These are phyloP conservation scores for Asterionellopsis glacialis DNA, from an alignment of 108 stramenopile species.

Conservation along the genomic window DNA sequence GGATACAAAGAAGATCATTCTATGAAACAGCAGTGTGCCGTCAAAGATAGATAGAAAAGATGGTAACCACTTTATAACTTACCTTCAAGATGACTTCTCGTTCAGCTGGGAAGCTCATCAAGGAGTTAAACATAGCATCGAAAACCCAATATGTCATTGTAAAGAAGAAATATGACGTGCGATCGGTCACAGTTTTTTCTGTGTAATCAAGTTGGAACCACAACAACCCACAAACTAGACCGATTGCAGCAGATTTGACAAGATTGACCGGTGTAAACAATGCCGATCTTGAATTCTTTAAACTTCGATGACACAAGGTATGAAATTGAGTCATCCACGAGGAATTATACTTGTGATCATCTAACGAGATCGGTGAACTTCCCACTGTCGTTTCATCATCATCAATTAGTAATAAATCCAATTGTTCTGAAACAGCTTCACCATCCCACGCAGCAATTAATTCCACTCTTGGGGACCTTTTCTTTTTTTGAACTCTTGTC, in stretches of 20 bases:
- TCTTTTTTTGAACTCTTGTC: background rate
- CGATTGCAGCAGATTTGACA: conserved; percentile 55
- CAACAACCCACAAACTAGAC: conserved; percentile 48
- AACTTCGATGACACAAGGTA: conserved; percentile 48
- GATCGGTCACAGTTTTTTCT: conserved; percentile 45
- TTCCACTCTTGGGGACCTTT: conserved; percentile 18
- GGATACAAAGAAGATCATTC: no score
- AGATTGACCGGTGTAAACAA: conserved; percentile 68
- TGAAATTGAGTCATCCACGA: conserved; percentile 54
- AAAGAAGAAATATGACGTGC: conserved; percentile 57
- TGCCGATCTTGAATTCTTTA: conserved; percentile 64
- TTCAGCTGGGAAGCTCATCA: conserved; percentile 68
- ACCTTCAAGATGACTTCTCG: conserved; percentile 57
- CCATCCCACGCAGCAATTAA: conserved; percentile 58
- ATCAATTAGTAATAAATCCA: conserved; percentile 16
- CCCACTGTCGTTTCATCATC: conserved; percentile 11
- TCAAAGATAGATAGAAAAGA: no score
- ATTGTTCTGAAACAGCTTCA: conserved; percentile 36
- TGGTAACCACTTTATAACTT: no score
- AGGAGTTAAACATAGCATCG: conserved; percentile 62
- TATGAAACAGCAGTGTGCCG: no score
- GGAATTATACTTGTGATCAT: conserved; percentile 44
- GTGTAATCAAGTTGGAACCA: conserved; percentile 59
- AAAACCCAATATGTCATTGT: conserved; percentile 77
- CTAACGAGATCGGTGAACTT: background rate